Conservation (phyloP, 2,329 filamentous ascomycete genomes). For the Saccharata proteae region DNA sequence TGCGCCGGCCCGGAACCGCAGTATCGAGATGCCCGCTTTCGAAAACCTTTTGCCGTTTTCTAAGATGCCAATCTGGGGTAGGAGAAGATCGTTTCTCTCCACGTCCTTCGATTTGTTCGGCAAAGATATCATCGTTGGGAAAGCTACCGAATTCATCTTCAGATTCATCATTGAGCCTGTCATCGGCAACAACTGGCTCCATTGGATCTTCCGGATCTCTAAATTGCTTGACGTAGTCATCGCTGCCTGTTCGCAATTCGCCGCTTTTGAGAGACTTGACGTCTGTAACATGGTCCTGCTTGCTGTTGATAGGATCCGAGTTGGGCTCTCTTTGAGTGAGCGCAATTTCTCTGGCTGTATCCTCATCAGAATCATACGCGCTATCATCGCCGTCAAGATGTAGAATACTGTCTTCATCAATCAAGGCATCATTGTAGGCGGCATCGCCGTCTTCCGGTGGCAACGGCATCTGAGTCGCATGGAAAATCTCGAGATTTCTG, state of each 20-base stretch:
- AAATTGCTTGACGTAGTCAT: not conserved
- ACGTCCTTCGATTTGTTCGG: not conserved
- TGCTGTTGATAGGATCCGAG: not conserved
- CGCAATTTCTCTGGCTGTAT: constrained; percentile 10
- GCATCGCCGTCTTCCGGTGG: constrained; percentile 7
- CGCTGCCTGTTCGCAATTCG: not conserved
- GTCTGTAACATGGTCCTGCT: not conserved
- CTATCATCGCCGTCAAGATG: constrained; percentile 31
- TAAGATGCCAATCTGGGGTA: constrained; percentile 1
- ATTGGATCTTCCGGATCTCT: not conserved
- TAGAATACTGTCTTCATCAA: constrained; percentile 54
- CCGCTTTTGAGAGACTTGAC: not conserved
- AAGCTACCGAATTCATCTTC: constrained; percentile 8
- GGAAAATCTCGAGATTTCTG: constrained; percentile 37
- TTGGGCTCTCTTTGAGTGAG: not conserved
- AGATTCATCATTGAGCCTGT: not conserved
- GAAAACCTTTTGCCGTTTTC: not conserved
- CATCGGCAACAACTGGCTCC: not conserved
- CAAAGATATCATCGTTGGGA: constrained; percentile 6
- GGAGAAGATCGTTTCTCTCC: not conserved
- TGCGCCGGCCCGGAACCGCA: too few relatives aligned
- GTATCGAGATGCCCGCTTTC: too few relatives aligned
- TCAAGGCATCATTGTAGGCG: constrained; percentile 27
- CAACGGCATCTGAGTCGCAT: constrained; percentile 7
- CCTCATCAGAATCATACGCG: constrained; percentile 32